Evolutionary conservation across 768 basidiomycete species (phyloP).

Genomic region (Hygrocybe punicea): DNA sequence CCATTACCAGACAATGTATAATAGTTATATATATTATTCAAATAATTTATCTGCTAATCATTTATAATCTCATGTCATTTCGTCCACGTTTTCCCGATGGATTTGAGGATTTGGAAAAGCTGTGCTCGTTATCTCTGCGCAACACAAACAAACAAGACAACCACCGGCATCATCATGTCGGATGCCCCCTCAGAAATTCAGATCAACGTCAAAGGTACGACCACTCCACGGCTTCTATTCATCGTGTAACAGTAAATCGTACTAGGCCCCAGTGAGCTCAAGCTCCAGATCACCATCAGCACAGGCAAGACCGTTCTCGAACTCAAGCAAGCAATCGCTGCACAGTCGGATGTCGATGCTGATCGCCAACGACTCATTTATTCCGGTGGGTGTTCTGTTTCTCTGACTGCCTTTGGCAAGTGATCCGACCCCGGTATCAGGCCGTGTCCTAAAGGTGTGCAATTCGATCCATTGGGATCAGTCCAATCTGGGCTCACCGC

Average conservation of each 20-base stretch:
- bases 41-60: too few species aligned
- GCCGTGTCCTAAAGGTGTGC: slow-evolving; percentile 69
- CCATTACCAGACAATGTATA: too few species aligned
- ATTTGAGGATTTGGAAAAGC: too few species aligned
- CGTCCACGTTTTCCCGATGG: too few species aligned
- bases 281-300: slow-evolving; percentile 80
- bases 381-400: slow-evolving; percentile 54
- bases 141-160: too few species aligned
- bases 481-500: not conserved
- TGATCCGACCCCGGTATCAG: slow-evolving; percentile 30
- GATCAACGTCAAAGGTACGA: slow-evolving; percentile 66
- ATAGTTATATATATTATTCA: too few species aligned
- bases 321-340: slow-evolving; percentile 87
- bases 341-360: slow-evolving; percentile 78
- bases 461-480: slow-evolving; percentile 3
- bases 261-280: slow-evolving; percentile 92
- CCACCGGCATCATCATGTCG: too few species aligned
- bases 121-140: too few species aligned
- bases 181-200: slow-evolving; percentile 44
- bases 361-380: slow-evolving; percentile 91
- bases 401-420: not conserved
- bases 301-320: slow-evolving; percentile 84
- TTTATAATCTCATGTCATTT: too few species aligned
- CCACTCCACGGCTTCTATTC: not conserved
- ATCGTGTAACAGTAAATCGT: not conserved